Base-by-base conservation (phyloP, 116 monocot species). In the Iris pallida region DNA sequence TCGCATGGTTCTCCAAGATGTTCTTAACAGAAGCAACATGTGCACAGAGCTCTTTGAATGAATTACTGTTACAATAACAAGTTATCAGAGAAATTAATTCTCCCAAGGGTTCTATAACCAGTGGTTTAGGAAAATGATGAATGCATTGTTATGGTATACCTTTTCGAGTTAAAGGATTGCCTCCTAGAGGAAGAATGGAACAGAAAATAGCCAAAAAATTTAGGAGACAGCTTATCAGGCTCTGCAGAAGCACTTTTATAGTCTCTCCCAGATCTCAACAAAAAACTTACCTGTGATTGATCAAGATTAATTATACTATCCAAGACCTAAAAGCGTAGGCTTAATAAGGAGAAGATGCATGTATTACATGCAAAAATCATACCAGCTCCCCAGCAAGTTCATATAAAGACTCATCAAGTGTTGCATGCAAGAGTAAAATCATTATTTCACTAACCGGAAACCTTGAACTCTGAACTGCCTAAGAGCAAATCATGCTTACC, bases 321-420 rank as follows among this genome's bases (percentile, higher is more conserved):
- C 4, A 58, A 13, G 9, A 30, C 44, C 42, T 30, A 16, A 54
- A 51, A 52, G 7, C 5, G 59, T 12, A 44, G 11, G 41, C 12
- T 8, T 48, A 71, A 64, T 6, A 55, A 79, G 46, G 19, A 47
- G 30, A 77, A 40, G 16, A 68, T 73, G 44, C 51, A 70, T 9
- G 53, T 45, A 63, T 16, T 52, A 63, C 53, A 74, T 57, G 20
- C 59, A 67, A 68, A 56, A n/a, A 45, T 61, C 63, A 77, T 93
- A 99, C 99, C 99, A 99, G 73, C 69, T 99, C 99, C 65, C 99
- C 99, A 63, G 99, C 99, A 82, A 99, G 99, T 59, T 99, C 99
- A 52, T 99, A 99, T 51, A 99, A 68, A 4, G 99, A 90, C 75
- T 99, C 99, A 73, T 93, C 90, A 53, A 99, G 93, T 71, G 99